Base-by-base conservation (phyloP, 495 filamentous ascomycete species). In the Aspergillus steynii region DNA sequence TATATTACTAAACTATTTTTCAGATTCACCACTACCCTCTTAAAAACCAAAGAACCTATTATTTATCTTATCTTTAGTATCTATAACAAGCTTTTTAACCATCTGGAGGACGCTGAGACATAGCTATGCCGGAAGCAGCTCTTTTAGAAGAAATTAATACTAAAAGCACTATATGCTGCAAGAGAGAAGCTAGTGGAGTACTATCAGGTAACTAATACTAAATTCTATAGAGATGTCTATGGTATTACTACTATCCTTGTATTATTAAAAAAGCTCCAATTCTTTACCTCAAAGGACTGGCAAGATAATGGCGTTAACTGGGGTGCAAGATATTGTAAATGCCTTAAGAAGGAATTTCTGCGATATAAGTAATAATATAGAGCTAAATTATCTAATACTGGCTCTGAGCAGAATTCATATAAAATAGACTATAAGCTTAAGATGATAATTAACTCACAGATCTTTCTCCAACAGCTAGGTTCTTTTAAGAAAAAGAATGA, bases 241-340 rank as follows among this genome's bases (percentile, higher is more conserved):
- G 10, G 20, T 5, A 60, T 60, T 53, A 53, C 25, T 53, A 60
- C 25, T 14, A 60, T 60, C 5, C 50, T 60, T 2, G 12, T 42
- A 27, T 20, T 29, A 27, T 5, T 27, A 25, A 53, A 27, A 10
- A 53, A 27, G 15, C 29, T 29, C 29, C 3, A 53, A 29, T 53
- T 53, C 50, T 53, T 53, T 53, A 5, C 29, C 5, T 4, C 15
- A 27, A 27, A 53, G 4, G 20, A 53, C 15, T 53, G 28, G 20
- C 12, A 53, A 3, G 3, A 29, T 5, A 27, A 53, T 4, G n/a
- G n/a, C n/a, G n/a, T n/a, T n/a, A n/a, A n/a, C n/a, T 53, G 15
- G 5, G 5, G 28, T 29, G 28, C 3, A 27, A 53, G 3, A 4
- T 53, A 53, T 29, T 27, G 28, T 6, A 27, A 8, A 5, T 10